Evolutionary conservation across 2,329 filamentous ascomycete species (phyloP), one percentile per base, ranked within the genome.

Genomic region (Clonostachys chloroleuca): DNA sequence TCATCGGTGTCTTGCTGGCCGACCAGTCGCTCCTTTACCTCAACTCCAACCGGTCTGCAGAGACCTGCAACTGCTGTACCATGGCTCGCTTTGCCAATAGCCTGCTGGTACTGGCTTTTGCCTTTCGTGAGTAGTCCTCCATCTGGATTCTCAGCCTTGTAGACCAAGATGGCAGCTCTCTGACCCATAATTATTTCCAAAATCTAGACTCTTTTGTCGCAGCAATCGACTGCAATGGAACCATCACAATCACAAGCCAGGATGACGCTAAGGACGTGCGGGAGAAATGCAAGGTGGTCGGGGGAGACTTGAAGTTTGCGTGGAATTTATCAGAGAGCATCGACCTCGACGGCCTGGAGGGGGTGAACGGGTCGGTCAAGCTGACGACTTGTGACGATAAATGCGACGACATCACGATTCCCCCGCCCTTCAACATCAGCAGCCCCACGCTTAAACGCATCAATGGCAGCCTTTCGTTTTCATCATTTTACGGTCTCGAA

Each of bases 331-430:
- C 43, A 16, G 43, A 35, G n/a, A 34, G 18, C 12, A 35, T 44
- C 43, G 18, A 44, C 43, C 43, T 44, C 12, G 43, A 34, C 33
- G 30, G 30, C n/a, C 43, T 44, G n/a, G 43, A 44, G 24, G 43
- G 34, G 20, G 20, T 44, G 14, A 44, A 44, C 8, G 46, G 42
- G 12, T n/a, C 36, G 7, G 17, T 39, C 17, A 12, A n/a, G 36
- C 36, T 30, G 24, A 39, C 17, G 36, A 39, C 36, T 12, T n/a
- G 14, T 39, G 36, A 30, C 36, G 36, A 39, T 39, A 18, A n/a
- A 39, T 39, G 14, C 36, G 36, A 39, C 36, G 14, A 39, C 14
- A n/a, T n/a, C 36, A 18, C 14, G 36, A 39, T 39, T 18, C 36
- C 36, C 14, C 14, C 3, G 14, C 36, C 36, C 14, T 39, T 39